Evolutionary conservation across 176 grass and related monocot species (phyloP), one percentile per base, ranked within the genome.

Genomic region (Carex scoparia): DNA sequence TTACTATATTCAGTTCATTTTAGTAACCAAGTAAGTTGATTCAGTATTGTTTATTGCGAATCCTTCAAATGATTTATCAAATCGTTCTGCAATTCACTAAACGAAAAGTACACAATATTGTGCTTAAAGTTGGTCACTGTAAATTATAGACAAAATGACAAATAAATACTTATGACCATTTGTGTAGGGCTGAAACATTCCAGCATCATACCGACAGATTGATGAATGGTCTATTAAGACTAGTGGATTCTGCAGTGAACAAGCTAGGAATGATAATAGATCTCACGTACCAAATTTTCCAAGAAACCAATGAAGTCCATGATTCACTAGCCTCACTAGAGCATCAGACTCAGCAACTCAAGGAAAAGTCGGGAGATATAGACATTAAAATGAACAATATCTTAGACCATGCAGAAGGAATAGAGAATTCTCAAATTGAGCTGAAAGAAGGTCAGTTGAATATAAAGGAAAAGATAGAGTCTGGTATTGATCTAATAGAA

Each of bases 121-220:
- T 35, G 6, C 2, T 58, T 78, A 5, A 79, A 33, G 28, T 58
- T 33, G 13, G 28, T 28, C 51, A 79, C 33, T 16, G 1, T 79
- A 56, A 46, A 78, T 46, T 46, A 46, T 31, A 57, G 28, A 64
- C 30, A 32, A 61, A 81, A 70, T 70, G 35, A 38, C 6, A 42
- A 42, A n/a, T 18, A 63, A 27, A 82, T 51, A n/a, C 30, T 30
- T 65, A 2, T 67, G n/a, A 19, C 31, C 80, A 83, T 27, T 81
- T 83, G 7, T 72, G 28, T 75, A 97, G 94, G 53, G 90, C 93
- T 40, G 96, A 99, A 83, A 91, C 89, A 12, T 99, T 95, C 93
- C 94, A 95, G 81, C 89, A 88, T 14, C 92, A 61, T 15, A 94
- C 96, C 0, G 88, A 99, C 84, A 90, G 74, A 70, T 80, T 99